Evolutionary conservation across 306 rosid species (phyloP).

Genomic region (Vigna reflexopilosa): DNA sequence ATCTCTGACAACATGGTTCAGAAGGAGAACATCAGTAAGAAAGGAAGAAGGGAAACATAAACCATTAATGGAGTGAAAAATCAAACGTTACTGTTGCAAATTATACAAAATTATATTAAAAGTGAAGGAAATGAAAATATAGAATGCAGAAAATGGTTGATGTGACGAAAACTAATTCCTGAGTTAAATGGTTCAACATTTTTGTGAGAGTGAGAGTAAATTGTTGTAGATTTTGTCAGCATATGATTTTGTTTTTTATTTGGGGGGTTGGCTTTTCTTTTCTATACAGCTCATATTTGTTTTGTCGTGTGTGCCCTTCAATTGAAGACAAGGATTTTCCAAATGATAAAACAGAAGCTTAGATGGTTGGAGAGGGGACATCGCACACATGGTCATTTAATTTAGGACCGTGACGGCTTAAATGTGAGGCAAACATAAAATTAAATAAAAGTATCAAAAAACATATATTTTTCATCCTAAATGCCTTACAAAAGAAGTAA

Average conservation of each 20-base stretch:
- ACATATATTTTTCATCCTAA: too few species aligned
- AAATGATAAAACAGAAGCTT: constrained; percentile 18
- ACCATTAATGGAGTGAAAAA: background rate
- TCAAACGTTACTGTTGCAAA: background rate
- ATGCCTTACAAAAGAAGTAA: background rate
- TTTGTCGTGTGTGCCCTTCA: constrained; percentile 14
- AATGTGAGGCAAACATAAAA: constrained; percentile 40
- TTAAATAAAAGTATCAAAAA: background rate
- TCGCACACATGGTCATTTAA: constrained; percentile 49
- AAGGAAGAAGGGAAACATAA: too few species aligned
- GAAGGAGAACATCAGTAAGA: too few species aligned
- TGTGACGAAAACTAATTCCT: background rate
- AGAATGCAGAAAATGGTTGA: background rate
- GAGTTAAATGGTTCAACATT: background rate
- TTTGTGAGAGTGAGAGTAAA: background rate
- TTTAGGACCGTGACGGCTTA: constrained; percentile 46
- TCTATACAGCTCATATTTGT: constrained; percentile 40
- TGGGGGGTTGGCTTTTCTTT: constrained; percentile 19
- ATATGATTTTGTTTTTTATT: constrained; percentile 3
- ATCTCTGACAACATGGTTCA: too few species aligned
- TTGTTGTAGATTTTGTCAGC: background rate
- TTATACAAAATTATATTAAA: background rate
- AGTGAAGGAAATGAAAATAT: background rate
- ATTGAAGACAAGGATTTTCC: constrained; percentile 27
- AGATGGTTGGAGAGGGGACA: constrained; percentile 37